A percentile compares a stretch with the other conserved stretches of the same genome.
Evolutionary conservation across 495 filamentous ascomycete species (phyloP).

Genomic region (Cladorrhinum samala): DNA sequence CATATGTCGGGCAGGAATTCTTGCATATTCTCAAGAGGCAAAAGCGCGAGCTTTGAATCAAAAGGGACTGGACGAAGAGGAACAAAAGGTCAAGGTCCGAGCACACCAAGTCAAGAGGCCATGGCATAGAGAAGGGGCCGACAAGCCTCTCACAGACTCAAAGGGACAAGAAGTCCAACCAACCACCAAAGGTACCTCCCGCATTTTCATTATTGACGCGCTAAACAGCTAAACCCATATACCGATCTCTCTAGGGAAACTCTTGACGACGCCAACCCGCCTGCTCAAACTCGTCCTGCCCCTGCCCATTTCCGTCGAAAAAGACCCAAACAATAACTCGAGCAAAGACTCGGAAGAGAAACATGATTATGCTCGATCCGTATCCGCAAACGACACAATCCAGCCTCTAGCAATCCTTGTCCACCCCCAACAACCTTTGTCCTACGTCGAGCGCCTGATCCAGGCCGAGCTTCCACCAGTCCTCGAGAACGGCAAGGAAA

Average conservation of each 20-base stretch:
- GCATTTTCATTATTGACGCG: not conserved
- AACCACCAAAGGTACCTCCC: slow-evolving; percentile 56
- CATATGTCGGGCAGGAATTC: not conserved
- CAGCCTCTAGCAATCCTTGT: slow-evolving; percentile 84
- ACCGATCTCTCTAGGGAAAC: slow-evolving; percentile 54
- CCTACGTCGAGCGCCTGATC: slow-evolving; percentile 84
- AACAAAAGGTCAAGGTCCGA: slow-evolving; percentile 30
- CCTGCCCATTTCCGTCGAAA: slow-evolving; percentile 55
- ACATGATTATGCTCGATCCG: slow-evolving; percentile 32
- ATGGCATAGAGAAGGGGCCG: slow-evolving; percentile 65
- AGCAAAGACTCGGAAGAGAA: not conserved
- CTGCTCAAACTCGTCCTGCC: slow-evolving; percentile 87
- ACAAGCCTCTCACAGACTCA: slow-evolving; percentile 48
- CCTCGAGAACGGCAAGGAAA: slow-evolving; percentile 52
- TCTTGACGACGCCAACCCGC: slow-evolving; percentile 83
- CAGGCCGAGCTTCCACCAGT: slow-evolving; percentile 80
- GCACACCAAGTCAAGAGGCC: slow-evolving; percentile 42
- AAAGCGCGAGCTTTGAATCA: slow-evolving; percentile 33
- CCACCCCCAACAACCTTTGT: slow-evolving; percentile 88
- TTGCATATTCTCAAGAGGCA: slow-evolving; percentile 14
- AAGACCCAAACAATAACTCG: slow-evolving; percentile 44
- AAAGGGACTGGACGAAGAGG: slow-evolving; percentile 31
- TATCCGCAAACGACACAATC: slow-evolving; percentile 51
- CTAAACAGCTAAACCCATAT: not conserved
- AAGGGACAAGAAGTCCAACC: slow-evolving; percentile 37